Base-by-base conservation (phyloP, 352 stramenopile genomes). In the Discostella stelligera region DNA sequence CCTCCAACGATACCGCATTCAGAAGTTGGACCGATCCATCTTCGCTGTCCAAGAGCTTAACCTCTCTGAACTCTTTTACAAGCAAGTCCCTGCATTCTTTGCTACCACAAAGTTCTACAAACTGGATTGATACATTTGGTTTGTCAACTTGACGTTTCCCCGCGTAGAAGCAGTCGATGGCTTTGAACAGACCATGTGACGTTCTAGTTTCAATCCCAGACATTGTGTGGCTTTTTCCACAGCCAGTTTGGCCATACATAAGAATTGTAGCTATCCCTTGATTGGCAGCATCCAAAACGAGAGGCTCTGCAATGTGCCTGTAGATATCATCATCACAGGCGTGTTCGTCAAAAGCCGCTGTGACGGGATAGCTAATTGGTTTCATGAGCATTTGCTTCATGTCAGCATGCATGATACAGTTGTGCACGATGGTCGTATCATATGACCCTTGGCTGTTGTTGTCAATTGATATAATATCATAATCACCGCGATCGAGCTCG, bases 401-500 rank as follows among this genome's bases (percentile, higher is more conserved):
- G 65, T 97, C 94, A 85, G 89, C 80, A 78, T 96, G 94, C 93
- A 97, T 96, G 53, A 94, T 90, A 80, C 91, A 95, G 77, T 96
- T 93, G 77, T 96, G 91, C 61, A 96, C 90, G 46, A 95, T 87
- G 71, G 95, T 92, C 23, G 60, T 54, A 27, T 80, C 71, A 4
- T 74, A 30, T 54, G 93, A 82, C 30, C 74, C 82, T 60, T 76
- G 54, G 0, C 82, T 89, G 32, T 90, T 82, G 18, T 91, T 92
- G 50, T 82, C 73, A 54, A 84, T 83, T 1, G 75, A 83, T 66
- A 96, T 94, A 56, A 96, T 89, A 72, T 96, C 92, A 62, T 95
- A 97, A 74, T 96, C 94, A 70, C 93, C 90, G 74, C 94, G 93
- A 55, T 84, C 83, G 37, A 91, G 55, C 77, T 97, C 94, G 77